Base-by-base conservation (phyloP, 2,329 filamentous ascomycete genomes). In the Aaosphaeria pasadenensis region DNA sequence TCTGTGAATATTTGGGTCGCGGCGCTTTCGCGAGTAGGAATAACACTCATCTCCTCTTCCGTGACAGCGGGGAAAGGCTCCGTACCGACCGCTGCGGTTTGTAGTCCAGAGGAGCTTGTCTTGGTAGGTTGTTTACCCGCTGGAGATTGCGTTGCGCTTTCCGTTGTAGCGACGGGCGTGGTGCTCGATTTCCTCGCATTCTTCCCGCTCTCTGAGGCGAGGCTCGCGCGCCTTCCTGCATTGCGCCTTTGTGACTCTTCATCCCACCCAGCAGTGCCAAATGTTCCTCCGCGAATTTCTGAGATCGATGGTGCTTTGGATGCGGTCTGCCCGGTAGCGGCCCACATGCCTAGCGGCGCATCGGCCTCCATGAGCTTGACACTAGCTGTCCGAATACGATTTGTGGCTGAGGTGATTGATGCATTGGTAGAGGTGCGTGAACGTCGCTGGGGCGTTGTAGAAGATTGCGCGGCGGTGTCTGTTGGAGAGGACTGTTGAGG, bases 311-410 rank as follows among this genome's bases (percentile, higher is more conserved):
- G 74, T 11, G 74, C 72, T 51, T 64, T 71, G 6, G 72, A 64
- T 11, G 66, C 71, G 5, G 64, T 64, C 6, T 56, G 62, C 9
- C 72, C 74, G 2, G 72, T 72, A 1, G 74, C 74, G n/a, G 74
- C 71, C 72, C 70, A 73, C 64, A 74, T 71, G 38, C 73, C 71
- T 0, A 66, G 63, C 4, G 71, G 72, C 6, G 67, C 62, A 41
- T 67, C 56, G 5, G 69, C 60, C 28, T 72, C 67, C 55, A 71
- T 69, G 31, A 69, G 50, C 51, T 64, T 71, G 45, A 70, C 56
- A 36, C 67, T 70, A 4, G 66, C 69, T 17, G 63, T 55, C 6
- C 68, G 66, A 30, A 72, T 53, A 13, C 62, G 62, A 44, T 46
- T 62, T 4, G 55, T 38, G 7, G 50, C 53, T 9, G 67, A 67